Base-by-base conservation (phyloP, 306 rosid species). In the Myrica gale region DNA sequence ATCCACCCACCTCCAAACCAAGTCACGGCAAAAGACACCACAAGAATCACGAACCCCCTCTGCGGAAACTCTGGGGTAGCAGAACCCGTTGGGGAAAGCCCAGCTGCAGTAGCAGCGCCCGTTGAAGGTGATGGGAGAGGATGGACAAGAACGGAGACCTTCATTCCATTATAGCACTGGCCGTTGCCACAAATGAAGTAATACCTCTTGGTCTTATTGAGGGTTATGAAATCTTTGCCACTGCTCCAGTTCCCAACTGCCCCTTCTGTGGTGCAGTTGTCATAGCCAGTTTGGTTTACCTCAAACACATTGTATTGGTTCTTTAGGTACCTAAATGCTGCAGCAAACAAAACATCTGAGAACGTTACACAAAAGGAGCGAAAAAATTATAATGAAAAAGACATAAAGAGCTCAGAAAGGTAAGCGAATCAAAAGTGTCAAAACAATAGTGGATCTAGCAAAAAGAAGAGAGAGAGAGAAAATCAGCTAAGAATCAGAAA, bases 281-380 rank as follows among this genome's bases (percentile, higher is more conserved):
- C 97, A 71, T 90, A 95, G 11, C 97, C 97, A 5, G 96, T 88
- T 85, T 89, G 81, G 89, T 94, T 94, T 79, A 94, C 98, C 85
- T 82, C 82, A 68, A 94, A 94, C 86, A 94, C 98, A 77, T 92
- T 94, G 93, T 94, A 94, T 72, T 94, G 96, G 45, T 46, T 89
- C 83, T 92, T 95, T 71, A 60, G 84, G 78, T 95, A 92, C 96
- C 97, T 89, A 70, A 95, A 95, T 78, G 98, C 97, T 91, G 80
- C 75, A 69, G 10, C 39, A 70, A 0, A 72, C 0, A 61, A 3
- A 60, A 26, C 11, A 60, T 23, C 20, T 3, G 26, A 60, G 37
- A 46, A 46, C 2, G 50, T 6, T 46, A 48, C 12, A 21, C 37
- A 9, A 9, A 58, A 37, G 4, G 9, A 17, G 45, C 43, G 11